Percentiles rank a stretch among this genome's conserved stretches.
Conservation (phyloP, 176 grass and related monocot genomes). For the Bolboschoenus planiculmis region DNA sequence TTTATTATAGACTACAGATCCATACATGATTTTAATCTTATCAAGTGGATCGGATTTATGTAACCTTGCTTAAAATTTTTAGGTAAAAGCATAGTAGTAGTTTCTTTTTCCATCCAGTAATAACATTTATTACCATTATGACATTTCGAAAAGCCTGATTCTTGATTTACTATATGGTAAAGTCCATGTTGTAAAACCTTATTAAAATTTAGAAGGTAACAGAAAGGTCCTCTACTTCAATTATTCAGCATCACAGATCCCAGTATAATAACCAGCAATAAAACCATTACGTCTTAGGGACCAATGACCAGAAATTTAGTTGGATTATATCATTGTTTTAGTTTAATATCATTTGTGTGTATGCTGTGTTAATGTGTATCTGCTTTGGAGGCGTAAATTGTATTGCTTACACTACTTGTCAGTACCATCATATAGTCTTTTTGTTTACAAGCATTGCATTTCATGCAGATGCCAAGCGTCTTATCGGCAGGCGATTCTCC, state of each 20-base stretch:
- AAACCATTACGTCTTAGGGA: not conserved
- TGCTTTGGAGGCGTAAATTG: not conserved
- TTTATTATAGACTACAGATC: too few species aligned
- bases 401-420: not conserved
- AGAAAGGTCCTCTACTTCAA: not conserved
- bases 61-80: not conserved
- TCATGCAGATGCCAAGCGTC: constrained; percentile 16
- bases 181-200: not conserved
- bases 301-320: too few species aligned
- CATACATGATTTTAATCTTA: too few species aligned
- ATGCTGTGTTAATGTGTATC: not conserved
- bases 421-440: not conserved
- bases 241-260: not conserved
- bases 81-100: not conserved
- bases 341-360: not conserved
- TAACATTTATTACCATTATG: not conserved
- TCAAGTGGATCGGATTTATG: not conserved
- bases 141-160: not conserved
- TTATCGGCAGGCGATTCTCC: constrained; percentile 7
- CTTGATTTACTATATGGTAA: not conserved
- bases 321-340: not conserved
- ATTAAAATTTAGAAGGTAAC: not conserved
- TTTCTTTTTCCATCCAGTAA: not conserved
- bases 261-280: not conserved
- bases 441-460: not conserved